These are phyloP conservation scores for Ganoderma boninense DNA, from an alignment of 1,284 basidiomycete species.

Conservation along the genomic window DNA sequence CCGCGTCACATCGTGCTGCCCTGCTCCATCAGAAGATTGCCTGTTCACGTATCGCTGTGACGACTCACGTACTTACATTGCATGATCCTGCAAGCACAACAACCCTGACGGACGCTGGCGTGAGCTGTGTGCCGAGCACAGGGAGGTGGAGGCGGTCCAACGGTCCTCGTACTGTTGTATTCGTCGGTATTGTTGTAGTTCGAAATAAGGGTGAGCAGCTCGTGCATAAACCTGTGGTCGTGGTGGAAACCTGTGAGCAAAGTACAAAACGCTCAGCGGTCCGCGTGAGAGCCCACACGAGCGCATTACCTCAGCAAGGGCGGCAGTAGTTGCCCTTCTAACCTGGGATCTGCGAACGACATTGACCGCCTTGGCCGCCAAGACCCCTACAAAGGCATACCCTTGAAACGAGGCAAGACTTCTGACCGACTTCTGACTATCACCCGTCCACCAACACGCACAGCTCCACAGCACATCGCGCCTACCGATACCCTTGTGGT, in stretches of 20 bases:
- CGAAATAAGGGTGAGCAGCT: not conserved
- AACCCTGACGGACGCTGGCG: not conserved
- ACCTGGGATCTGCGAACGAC: slow-evolving; percentile 23
- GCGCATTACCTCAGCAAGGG: not conserved
- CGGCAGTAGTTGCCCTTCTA: slow-evolving; percentile 8
- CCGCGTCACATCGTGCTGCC: slow-evolving; percentile 7
- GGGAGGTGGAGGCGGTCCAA: not conserved
- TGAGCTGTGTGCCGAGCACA: not conserved
- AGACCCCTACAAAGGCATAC: slow-evolving; percentile 24
- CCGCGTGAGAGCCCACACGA: slow-evolving; percentile 12
- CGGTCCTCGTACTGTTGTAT: not conserved
- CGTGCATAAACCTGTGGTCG: not conserved
- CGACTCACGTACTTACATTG: not conserved
- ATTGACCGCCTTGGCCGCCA: slow-evolving; percentile 2
- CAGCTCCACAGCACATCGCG: not conserved
- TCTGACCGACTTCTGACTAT: not conserved
- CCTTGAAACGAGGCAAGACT: not conserved
- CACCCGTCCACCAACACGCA: not conserved
- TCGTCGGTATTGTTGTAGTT: not conserved
- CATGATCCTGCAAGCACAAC: not conserved
- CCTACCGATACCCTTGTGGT: not conserved
- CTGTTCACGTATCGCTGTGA: slow-evolving; percentile 9
- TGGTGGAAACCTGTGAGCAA: not conserved
- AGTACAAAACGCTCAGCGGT: not conserved
- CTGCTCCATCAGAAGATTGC: slow-evolving; percentile 1